These are phyloP conservation scores for Lipomyces yamadae DNA, from an alignment of 805 yeast genomes.

Conservation along the genomic window DNA sequence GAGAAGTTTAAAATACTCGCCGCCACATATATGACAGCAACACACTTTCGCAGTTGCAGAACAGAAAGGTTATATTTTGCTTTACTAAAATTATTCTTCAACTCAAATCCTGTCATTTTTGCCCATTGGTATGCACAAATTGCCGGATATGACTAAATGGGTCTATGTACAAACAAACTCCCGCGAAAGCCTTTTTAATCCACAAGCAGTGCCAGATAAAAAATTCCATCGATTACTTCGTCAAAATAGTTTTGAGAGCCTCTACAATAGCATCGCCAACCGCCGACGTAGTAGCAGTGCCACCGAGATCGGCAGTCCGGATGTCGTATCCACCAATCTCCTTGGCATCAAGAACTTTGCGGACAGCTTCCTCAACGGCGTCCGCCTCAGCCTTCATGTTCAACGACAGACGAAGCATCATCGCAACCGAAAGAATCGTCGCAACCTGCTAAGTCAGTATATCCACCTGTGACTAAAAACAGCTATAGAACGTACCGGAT, in stretches of 20 bases:
- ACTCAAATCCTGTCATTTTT: too few relatives aligned
- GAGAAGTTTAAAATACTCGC: too few relatives aligned
- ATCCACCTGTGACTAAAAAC: neutral
- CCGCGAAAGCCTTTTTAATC: neutral
- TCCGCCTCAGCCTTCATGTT: constrained; percentile 82
- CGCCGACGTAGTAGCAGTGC: constrained; percentile 79
- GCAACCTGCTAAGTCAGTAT: constrained; percentile 55
- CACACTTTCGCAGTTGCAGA: too few relatives aligned
- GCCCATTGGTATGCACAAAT: too few relatives aligned
- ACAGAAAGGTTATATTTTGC: too few relatives aligned
- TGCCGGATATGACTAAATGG: too few relatives aligned
- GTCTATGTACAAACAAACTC: neutral
- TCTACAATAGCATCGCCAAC: constrained; percentile 92
- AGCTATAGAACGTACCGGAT: constrained; percentile 58
- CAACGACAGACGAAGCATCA: constrained; percentile 94
- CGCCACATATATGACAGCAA: too few relatives aligned
- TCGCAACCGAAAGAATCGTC: constrained; percentile 91
- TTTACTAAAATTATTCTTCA: too few relatives aligned
- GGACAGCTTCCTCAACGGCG: constrained; percentile 87
- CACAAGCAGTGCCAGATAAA: neutral
- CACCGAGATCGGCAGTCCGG: constrained; percentile 91
- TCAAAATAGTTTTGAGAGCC: constrained; percentile 29
- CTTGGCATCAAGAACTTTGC: constrained; percentile 76
- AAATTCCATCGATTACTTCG: neutral
- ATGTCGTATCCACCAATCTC: constrained; percentile 47